These are phyloP conservation scores for Neocatenulostroma microsporum DNA, from an alignment of 2,329 filamentous ascomycete species.

Conservation along the genomic window DNA sequence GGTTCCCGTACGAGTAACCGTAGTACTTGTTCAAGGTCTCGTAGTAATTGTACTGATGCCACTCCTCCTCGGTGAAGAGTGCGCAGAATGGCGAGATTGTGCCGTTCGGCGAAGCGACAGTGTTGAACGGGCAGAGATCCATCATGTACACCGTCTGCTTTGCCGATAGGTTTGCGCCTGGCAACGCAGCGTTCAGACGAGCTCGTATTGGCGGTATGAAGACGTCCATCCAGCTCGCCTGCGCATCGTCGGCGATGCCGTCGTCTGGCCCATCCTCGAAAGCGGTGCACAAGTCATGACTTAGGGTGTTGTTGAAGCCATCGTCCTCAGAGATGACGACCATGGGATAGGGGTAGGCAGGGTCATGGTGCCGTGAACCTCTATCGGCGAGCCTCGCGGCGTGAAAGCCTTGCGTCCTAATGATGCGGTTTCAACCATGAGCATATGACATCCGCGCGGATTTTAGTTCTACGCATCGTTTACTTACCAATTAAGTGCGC, in stretches of 20 bases:
- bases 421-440: too few species aligned
- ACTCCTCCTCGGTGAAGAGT: conserved; percentile 72
- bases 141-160: conserved; percentile 64
- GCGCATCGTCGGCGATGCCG: conserved; percentile 43
- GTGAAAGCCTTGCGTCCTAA: conserved; percentile 67
- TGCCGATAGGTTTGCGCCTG: conserved; percentile 56
- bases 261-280: conserved; percentile 57
- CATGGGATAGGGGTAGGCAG: conserved; percentile 47
- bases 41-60: conserved; percentile 72
- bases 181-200: conserved; percentile 61
- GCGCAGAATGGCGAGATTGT: conserved; percentile 63
- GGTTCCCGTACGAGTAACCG: conserved; percentile 66
- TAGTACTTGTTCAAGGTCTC: conserved; percentile 79
- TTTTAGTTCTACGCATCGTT: too few species aligned
- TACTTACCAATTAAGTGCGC: conserved; percentile 69
- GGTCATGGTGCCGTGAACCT: conserved; percentile 28
- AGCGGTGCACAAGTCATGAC: conserved; percentile 59
- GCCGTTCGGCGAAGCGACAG: conserved; percentile 55
- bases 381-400: conserved; percentile 42
- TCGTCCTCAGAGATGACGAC: conserved; percentile 60
- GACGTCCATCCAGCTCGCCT: conserved; percentile 51
- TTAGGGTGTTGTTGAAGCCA: conserved; percentile 71
- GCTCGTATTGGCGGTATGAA: conserved; percentile 62
- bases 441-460: too few species aligned
- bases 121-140: conserved; percentile 83